These are phyloP conservation scores for Nidula niveotomentosa DNA, from an alignment of 1,284 basidiomycete species.

Conservation along the genomic window DNA sequence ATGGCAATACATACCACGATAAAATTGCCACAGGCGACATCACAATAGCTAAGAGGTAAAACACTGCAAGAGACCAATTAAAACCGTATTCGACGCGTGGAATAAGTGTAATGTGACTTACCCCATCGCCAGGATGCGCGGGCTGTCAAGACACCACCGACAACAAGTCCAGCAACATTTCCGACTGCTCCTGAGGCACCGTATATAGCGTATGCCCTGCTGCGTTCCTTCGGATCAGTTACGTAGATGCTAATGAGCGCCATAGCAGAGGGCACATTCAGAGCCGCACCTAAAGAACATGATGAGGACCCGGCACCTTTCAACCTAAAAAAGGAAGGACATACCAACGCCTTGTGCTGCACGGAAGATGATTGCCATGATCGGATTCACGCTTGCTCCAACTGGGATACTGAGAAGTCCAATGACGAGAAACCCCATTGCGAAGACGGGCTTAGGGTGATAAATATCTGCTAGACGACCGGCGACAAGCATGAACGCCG, in stretches of 20 bases:
- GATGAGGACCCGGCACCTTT: neutral
- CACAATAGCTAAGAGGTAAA: constrained; percentile 15
- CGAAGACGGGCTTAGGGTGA: constrained; percentile 16
- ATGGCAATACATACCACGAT: constrained; percentile 15
- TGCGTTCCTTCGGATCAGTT: constrained; percentile 10
- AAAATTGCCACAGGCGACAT: constrained; percentile 11
- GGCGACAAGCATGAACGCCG: constrained; percentile 13
- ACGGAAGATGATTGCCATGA: constrained; percentile 15
- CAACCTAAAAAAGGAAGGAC: neutral
- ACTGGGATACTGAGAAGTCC: constrained; percentile 15
- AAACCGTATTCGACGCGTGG: too few relatives aligned
- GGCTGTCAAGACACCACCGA: constrained; percentile 13
- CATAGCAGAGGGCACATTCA: constrained; percentile 17
- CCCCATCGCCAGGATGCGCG: constrained; percentile 16
- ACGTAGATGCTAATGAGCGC: constrained; percentile 12
- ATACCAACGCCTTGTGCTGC: constrained; percentile 16
- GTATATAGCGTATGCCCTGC: constrained; percentile 14
- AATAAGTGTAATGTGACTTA: constrained; percentile 2
- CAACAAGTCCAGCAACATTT: constrained; percentile 11
- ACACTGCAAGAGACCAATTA: constrained; percentile 5
- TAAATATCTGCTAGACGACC: constrained; percentile 15
- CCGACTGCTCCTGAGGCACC: constrained; percentile 14
- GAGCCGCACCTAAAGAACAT: constrained; percentile 10
- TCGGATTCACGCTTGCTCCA: constrained; percentile 13
- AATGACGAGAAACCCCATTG: constrained; percentile 11